A percentile compares a stretch with the other conserved stretches of the same genome.
Conservation (phyloP, 2,329 filamentous ascomycete genomes). For the Colletotrichum eremochloae region DNA sequence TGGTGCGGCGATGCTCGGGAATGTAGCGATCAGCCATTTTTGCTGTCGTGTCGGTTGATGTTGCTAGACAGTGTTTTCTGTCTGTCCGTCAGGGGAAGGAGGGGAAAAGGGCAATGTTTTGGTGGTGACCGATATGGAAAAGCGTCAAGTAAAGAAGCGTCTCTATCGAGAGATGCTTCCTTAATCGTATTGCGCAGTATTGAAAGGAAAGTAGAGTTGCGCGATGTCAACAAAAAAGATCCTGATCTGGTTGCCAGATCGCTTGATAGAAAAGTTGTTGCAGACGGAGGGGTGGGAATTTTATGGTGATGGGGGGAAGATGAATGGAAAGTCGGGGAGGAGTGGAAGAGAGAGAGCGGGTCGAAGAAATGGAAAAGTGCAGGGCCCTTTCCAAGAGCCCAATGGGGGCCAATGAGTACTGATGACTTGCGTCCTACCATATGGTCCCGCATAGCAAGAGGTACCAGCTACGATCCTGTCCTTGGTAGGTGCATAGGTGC, state of each 20-base stretch:
- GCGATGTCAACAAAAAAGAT: constrained; percentile 11
- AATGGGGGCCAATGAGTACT: constrained; percentile 20
- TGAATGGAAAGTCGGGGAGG: constrained; percentile 34
- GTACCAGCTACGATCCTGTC: constrained; percentile 21
- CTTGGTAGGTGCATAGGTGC: background rate
- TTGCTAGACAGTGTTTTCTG: constrained; percentile 26
- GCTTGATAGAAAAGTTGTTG: constrained; percentile 35
- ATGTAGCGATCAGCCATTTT: constrained; percentile 99
- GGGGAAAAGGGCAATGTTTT: constrained; percentile 19
- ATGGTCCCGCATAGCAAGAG: background rate
- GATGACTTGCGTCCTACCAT: constrained; percentile 23
- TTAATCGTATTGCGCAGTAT: constrained; percentile 19
- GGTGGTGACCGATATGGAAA: constrained; percentile 12
- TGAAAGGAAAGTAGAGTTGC: constrained; percentile 21
- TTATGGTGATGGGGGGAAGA: constrained; percentile 41
- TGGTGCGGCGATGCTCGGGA: constrained; percentile 97
- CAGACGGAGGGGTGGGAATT: constrained; percentile 37
- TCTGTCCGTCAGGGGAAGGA: constrained; percentile 28
- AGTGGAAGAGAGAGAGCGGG: constrained; percentile 38
- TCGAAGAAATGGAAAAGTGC: constrained; percentile 41
- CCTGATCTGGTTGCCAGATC: constrained; percentile 28
- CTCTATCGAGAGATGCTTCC: constrained; percentile 21
- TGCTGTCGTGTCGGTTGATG: constrained; percentile 49
- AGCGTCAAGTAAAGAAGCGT: constrained; percentile 16
- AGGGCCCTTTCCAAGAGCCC: constrained; percentile 29